Evolutionary conservation across 2,329 filamentous ascomycete genomes (phyloP).

Genomic region (Chrysoporthe cubensis): DNA sequence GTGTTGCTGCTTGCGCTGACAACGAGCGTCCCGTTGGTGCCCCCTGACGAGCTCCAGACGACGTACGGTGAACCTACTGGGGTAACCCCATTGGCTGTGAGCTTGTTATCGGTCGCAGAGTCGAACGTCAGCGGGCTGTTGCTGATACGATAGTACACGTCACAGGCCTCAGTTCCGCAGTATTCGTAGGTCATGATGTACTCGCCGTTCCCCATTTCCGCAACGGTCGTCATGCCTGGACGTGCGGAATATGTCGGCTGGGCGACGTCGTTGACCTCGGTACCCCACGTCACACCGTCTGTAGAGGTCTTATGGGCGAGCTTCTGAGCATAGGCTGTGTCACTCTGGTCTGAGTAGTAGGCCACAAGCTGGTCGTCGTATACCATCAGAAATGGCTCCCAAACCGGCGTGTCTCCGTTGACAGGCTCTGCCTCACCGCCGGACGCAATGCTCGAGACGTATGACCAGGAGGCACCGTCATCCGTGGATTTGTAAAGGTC

Average conservation of each 20-base stretch:
- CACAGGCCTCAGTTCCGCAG: slow-evolving; percentile 40
- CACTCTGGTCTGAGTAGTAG: slow-evolving; percentile 75
- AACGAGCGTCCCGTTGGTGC: slow-evolving; percentile 48
- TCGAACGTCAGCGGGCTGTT: slow-evolving; percentile 44
- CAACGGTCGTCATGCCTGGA: slow-evolving; percentile 70
- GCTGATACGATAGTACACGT: slow-evolving; percentile 49
- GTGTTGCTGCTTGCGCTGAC: slow-evolving; percentile 42
- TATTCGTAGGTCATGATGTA: slow-evolving; percentile 69
- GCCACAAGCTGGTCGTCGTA: slow-evolving; percentile 63
- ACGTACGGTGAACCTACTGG: slow-evolving; percentile 48
- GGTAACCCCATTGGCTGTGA: slow-evolving; percentile 37
- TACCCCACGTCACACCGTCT: slow-evolving; percentile 64
- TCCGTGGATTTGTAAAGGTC: slow-evolving; percentile 70
- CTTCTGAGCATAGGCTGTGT: slow-evolving; percentile 68
- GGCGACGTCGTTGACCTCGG: slow-evolving; percentile 63
- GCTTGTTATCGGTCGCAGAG: slow-evolving; percentile 37
- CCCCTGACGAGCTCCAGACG: slow-evolving; percentile 47
- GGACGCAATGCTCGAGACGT: slow-evolving; percentile 65
- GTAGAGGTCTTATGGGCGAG: slow-evolving; percentile 65
- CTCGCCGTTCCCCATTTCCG: slow-evolving; percentile 58
- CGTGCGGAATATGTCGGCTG: slow-evolving; percentile 65
- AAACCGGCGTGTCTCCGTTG: slow-evolving; percentile 70
- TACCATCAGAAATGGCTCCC: slow-evolving; percentile 70
- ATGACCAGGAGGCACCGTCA: slow-evolving; percentile 64
- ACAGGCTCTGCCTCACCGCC: slow-evolving; percentile 64